A percentile compares a stretch with the other conserved stretches of the same genome.
Evolutionary conservation across 208 protist genomes (phyloP).

Genomic region (Leishmania amazonensis): DNA sequence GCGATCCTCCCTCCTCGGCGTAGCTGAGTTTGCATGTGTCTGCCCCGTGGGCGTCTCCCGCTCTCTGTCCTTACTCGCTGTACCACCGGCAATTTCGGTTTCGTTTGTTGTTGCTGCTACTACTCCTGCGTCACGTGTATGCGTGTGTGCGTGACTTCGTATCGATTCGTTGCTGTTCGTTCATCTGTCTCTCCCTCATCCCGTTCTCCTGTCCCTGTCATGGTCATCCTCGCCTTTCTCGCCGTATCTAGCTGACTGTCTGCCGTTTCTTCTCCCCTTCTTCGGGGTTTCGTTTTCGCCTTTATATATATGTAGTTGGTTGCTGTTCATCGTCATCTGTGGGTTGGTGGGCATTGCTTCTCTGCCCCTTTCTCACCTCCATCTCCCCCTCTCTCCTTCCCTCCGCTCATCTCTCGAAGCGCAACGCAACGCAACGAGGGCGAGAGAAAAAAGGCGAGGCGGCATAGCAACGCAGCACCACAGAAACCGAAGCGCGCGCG

Average conservation of each 20-base stretch:
- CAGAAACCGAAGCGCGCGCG: not conserved
- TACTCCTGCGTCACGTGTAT: not conserved
- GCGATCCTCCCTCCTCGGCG: not conserved
- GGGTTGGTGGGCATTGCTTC: not conserved
- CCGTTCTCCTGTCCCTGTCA: not conserved
- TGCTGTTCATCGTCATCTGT: no score
- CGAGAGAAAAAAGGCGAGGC: not conserved
- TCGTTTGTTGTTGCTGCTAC: not conserved
- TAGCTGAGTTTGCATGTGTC: not conserved
- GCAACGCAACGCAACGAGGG: not conserved
- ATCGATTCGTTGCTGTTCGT: not conserved
- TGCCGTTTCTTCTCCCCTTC: not conserved
- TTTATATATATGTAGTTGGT: not conserved
- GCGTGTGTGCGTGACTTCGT: not conserved
- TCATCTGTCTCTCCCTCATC: not conserved
- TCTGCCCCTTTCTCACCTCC: not conserved
- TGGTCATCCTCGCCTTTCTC: not conserved
- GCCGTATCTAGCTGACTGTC: not conserved
- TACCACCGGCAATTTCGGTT: not conserved
- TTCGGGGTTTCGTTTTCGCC: not conserved
- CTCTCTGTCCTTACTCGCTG: not conserved
- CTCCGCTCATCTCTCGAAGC: no score
- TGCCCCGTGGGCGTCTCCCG: not conserved
- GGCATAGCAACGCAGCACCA: not conserved
- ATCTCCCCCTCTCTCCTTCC: not conserved